Base-by-base conservation (phyloP, 2,329 filamentous ascomycete species). In the Cladophialophora psammophila region DNA sequence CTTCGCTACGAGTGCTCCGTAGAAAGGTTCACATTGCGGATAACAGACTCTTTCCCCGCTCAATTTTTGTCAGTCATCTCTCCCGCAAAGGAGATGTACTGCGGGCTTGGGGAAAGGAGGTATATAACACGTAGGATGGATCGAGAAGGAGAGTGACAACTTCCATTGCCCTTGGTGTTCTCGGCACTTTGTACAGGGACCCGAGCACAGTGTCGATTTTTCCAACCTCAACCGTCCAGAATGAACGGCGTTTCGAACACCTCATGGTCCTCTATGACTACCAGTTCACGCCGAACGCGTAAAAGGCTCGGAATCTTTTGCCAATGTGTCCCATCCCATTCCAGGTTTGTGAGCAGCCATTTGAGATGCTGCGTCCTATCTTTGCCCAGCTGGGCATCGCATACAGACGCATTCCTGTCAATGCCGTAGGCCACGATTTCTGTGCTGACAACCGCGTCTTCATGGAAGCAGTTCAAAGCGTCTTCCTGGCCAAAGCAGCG, bases 401-500 rank as follows among this genome's bases (percentile, higher is more conserved):
- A 32, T 65, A 70, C 59, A 67, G 68, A 10, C 48, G 62, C 5
- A 56, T 66, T 40, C 65, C 56, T 26, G 58, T 70, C 32, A 62
- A 58, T 50, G 48, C 53, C 35, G 66, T 68, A 26, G 63, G 66
- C 36, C 50, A 45, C 12, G 66, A 70, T 45, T 15, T 70, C n/a
- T 70, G 64, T 54, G 48, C 53, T 55, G 64, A 69, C 48, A 69
- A 67, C 20, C 64, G 59, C 13, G 40, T 57, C 31, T 64, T 69
- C 52, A 10, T 66, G 10, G 68, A 68, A 48, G 54, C 58, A 2
- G 48, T 66, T 2, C 50, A 65, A 26, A 57, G 59, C 15, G 54
- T 67, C 26, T 66, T 68, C 34, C 42, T 40, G n/a, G 59, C 63
- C 7, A 55, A 62, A 36, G 45, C 58, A 15, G 35, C 36, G 15